Evolutionary conservation across 805 yeast genomes (phyloP), one percentile per base, ranked within the genome.

Genomic region (Teunomyces panamensis): DNA sequence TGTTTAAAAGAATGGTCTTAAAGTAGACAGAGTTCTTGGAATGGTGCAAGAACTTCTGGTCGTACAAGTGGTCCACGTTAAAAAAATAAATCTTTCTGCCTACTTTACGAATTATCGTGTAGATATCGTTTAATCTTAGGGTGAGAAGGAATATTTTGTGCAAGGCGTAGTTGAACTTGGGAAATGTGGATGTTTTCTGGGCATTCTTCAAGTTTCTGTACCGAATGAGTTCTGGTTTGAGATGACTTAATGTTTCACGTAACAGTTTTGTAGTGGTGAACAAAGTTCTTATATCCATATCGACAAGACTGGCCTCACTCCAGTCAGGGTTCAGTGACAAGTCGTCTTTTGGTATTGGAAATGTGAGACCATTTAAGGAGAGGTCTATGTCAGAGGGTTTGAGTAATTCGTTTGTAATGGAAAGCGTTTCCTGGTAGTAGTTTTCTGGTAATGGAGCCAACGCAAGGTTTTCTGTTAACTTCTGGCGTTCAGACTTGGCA

Each of bases 91-190:
- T 56, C 39, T 74, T 71, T 49, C 79, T 68, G 3, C 83, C 83
- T 44, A 74, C 64, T 49, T 69, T 69, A 43, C 84, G 64, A 17
- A 77, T 54, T 2, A 75, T 61, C 4, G 74, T 67, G 54, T 79
- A 79, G 29, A 79, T 46, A 54, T 80, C 84, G 39, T 82, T 80
- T 36, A 77, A 56, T 42, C 80, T 63, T 30, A 78, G 55, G 4
- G 79, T 64, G 45, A 73, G 51, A 5, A 78, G 68, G 48, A 79
- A 70, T 3, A 79, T 62, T 48, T 77, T 65, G 53, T 81, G 85
- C 35, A 78, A 55, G 0, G 79, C 59, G 49, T 63, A 69, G n/a
- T 64, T 56, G 67, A 71, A 65, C 43, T 59, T 54, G 3, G 75
- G 73, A 1, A 73, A 14, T 2, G 35, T 29, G 9, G 36, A 39